These are phyloP conservation scores for Cercospora citrullina DNA, from an alignment of 2,329 filamentous ascomycete species.

Conservation along the genomic window DNA sequence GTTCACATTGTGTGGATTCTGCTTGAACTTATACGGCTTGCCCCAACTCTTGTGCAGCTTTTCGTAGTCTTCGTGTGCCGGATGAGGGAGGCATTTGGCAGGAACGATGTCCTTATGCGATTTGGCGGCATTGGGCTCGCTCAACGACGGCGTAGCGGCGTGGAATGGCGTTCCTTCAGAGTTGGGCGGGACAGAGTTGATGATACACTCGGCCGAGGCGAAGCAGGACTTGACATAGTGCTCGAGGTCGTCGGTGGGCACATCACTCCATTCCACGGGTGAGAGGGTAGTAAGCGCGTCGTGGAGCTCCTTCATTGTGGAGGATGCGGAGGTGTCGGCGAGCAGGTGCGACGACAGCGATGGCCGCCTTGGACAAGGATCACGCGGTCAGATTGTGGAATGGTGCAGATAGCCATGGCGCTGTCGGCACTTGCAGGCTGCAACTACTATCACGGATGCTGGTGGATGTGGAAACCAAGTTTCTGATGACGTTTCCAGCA, in stretches of 20 bases:
- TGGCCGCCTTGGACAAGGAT: neutral
- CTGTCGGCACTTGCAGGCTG: neutral
- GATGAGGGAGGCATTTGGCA: slow-evolving; percentile 52
- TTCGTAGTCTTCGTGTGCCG: slow-evolving; percentile 55
- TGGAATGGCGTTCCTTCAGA: slow-evolving; percentile 48
- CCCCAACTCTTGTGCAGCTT: slow-evolving; percentile 78
- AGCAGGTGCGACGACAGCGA: neutral
- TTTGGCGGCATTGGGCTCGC: slow-evolving; percentile 55
- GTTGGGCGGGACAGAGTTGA: slow-evolving; percentile 71
- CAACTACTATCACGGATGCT: neutral
- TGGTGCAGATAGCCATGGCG: neutral
- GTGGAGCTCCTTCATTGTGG: slow-evolving; percentile 46
- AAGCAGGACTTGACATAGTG: slow-evolving; percentile 46
- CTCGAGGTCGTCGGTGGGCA: slow-evolving; percentile 45
- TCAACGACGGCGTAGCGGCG: slow-evolving; percentile 56
- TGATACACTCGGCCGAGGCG: slow-evolving; percentile 65
- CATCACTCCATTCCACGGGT: slow-evolving; percentile 48
- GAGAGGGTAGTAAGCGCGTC: slow-evolving; percentile 48
- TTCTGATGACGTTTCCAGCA: neutral
- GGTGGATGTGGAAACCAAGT: neutral
- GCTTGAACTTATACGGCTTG: slow-evolving; percentile 75
- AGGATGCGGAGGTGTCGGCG: neutral
- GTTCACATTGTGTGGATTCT: slow-evolving; percentile 73
- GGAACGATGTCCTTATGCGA: slow-evolving; percentile 55
- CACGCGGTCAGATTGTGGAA: neutral